Conservation (phyloP, 805 yeast species). For the Pichia scutulata region DNA sequence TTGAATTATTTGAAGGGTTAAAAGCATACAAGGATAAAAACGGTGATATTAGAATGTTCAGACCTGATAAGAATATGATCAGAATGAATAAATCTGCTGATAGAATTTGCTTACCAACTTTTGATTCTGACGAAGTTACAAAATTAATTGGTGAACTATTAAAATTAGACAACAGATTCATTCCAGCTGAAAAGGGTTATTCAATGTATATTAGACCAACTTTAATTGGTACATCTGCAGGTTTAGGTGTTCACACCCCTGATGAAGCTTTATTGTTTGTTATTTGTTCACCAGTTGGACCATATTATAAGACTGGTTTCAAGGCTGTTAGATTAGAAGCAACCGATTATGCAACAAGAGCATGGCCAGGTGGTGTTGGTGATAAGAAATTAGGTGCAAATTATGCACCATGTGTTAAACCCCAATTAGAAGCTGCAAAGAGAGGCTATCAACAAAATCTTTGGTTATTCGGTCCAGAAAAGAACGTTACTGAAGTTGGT, state of each 20-base stretch:
- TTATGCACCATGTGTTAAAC: constrained; percentile 91
- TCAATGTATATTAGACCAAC: constrained; percentile 93
- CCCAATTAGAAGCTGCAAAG: constrained; percentile 82
- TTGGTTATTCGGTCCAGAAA: constrained; percentile 92
- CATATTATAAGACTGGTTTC: constrained; percentile 91
- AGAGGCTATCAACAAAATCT: constrained; percentile 94
- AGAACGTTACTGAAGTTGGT: constrained; percentile 89
- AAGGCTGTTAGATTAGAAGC: constrained; percentile 93
- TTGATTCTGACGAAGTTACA: constrained; percentile 70
- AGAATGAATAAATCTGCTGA: constrained; percentile 86
- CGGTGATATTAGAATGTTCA: constrained; percentile 71
- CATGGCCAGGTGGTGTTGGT: constrained; percentile 99
- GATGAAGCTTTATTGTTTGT: constrained; percentile 74
- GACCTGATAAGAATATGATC: constrained; percentile 86
- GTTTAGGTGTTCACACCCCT: constrained; percentile 83
- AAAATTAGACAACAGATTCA: constrained; percentile 63
- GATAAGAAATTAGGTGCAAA: constrained; percentile 95
- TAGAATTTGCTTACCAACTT: constrained; percentile 82
- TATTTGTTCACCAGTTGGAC: constrained; percentile 94
- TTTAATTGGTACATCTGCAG: constrained; percentile 84
- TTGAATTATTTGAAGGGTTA: constrained; percentile 92
- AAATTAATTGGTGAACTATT: constrained; percentile 72
- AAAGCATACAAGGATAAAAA: constrained; percentile 73
- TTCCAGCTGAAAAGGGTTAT: constrained; percentile 83
- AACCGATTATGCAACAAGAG: constrained; percentile 92